Percentiles rank a stretch among this genome's conserved stretches.
Evolutionary conservation across 371 early-diverging fungal species (phyloP).

Genomic region (Mucor lusitanicus): DNA sequence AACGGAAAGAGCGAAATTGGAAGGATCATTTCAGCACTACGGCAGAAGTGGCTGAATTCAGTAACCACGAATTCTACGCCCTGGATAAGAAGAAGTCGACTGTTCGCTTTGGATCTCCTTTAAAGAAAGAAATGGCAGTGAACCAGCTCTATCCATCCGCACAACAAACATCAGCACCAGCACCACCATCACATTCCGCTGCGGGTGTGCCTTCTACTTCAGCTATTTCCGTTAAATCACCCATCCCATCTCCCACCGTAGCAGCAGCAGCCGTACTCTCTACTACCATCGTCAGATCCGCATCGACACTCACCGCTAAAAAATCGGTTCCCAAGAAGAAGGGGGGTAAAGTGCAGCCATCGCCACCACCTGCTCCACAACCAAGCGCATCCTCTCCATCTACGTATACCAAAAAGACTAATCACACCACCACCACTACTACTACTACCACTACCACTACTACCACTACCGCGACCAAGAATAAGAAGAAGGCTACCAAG

Average conservation of each 20-base stretch:
- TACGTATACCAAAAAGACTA: background rate
- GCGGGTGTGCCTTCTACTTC: background rate
- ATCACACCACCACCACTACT: background rate
- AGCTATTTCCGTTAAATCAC: background rate
- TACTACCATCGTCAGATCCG: background rate
- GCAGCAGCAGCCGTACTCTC: background rate
- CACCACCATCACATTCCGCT: background rate
- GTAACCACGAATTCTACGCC: background rate
- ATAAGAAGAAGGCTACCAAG: conserved; percentile 4
- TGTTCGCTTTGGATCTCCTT: background rate
- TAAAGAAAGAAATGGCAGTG: background rate
- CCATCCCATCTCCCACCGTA: background rate
- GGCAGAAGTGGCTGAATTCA: background rate
- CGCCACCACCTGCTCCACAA: background rate
- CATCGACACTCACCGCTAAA: background rate
- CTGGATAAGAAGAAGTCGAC: background rate
- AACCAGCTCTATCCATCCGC: background rate
- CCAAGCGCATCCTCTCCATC: background rate
- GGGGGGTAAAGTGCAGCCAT: background rate
- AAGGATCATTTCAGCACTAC: background rate
- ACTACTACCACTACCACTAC: background rate
- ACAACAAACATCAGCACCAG: background rate
- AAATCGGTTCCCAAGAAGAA: background rate
- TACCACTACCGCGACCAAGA: background rate
- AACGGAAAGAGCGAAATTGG: conserved; percentile 14